Evolutionary conservation across 1,139 yeast species (phyloP).

Genomic region (Saccharomyces pastorianus): DNA sequence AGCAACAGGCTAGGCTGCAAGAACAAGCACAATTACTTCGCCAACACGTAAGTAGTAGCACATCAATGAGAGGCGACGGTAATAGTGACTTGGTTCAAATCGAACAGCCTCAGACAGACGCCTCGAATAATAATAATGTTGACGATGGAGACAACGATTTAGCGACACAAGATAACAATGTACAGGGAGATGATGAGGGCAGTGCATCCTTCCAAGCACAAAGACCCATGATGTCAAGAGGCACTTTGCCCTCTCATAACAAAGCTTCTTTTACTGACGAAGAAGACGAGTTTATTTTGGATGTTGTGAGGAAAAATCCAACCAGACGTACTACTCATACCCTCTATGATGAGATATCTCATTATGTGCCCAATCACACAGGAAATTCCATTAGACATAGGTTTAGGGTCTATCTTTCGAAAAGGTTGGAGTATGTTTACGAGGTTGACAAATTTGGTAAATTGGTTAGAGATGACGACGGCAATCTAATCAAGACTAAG

Average conservation of each 20-base stretch:
- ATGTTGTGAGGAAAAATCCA: conserved; percentile 59
- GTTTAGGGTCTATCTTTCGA: conserved; percentile 50
- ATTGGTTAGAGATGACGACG: conserved; percentile 43
- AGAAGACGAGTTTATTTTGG: conserved; percentile 59
- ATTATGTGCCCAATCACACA: conserved; percentile 54
- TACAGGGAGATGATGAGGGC: conserved; percentile 3
- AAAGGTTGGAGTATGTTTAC: conserved; percentile 49
- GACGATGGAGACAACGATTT: conserved; percentile 3
- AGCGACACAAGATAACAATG: neutral
- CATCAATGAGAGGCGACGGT: neutral
- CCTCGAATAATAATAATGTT: neutral
- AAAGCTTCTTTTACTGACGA: conserved; percentile 45
- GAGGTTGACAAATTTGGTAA: conserved; percentile 49
- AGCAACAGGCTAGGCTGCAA: conserved; percentile 2
- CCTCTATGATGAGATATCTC: conserved; percentile 53
- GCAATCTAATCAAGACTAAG: conserved; percentile 38
- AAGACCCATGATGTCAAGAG: neutral
- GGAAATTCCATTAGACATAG: conserved; percentile 69
- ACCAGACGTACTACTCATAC: conserved; percentile 57
- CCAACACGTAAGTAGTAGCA: neutral
- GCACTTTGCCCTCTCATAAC: conserved; percentile 22
- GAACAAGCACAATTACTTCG: neutral
- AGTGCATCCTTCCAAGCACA: conserved; percentile 3
- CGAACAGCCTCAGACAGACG: neutral
- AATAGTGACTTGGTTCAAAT: neutral